These are phyloP conservation scores for Decorospora gaudefroyi DNA, from an alignment of 2,329 filamentous ascomycete species.

Conservation along the genomic window DNA sequence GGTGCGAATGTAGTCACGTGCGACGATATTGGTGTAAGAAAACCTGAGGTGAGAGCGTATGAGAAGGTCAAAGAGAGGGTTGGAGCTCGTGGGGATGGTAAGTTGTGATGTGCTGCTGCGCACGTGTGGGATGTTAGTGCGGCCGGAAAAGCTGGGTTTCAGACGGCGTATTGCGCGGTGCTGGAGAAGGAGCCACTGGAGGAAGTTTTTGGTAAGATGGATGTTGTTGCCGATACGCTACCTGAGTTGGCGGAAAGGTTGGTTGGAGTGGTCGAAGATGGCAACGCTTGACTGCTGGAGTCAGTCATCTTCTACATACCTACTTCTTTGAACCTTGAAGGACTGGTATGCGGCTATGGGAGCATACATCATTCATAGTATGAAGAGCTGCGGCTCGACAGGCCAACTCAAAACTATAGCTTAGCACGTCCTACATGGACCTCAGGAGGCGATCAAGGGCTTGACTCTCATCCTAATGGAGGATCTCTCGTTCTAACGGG, in stretches of 20 bases:
- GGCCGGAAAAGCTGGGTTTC: conserved; percentile 57
- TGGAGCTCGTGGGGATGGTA: conserved; percentile 36
- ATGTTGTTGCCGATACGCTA: conserved; percentile 56
- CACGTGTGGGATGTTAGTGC: conserved; percentile 65
- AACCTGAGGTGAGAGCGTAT: conserved; percentile 58
- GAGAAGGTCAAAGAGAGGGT: conserved; percentile 52
- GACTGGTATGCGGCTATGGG: too few relatives aligned
- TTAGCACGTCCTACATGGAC: too few relatives aligned
- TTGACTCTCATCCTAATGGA: too few relatives aligned
- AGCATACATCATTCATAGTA: too few relatives aligned
- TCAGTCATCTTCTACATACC: too few relatives aligned
- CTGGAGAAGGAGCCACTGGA: conserved; percentile 58
- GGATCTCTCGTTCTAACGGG: too few relatives aligned
- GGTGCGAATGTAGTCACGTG: conserved; percentile 58
- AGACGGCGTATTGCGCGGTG: conserved; percentile 59
- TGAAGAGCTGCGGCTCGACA: too few relatives aligned
- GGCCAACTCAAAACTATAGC: too few relatives aligned
- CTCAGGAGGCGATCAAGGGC: too few relatives aligned
- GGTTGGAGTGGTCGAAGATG: too few relatives aligned
- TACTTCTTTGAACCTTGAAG: too few relatives aligned
- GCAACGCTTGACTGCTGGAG: too few relatives aligned
- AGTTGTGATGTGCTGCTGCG: conserved; percentile 62
- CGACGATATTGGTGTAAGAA: conserved; percentile 55
- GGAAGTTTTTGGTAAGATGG: conserved; percentile 59
- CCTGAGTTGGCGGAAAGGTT: conserved; percentile 52